Conservation (phyloP, 192 early-diverging fungal genomes). For the Coemansia sp. region DNA sequence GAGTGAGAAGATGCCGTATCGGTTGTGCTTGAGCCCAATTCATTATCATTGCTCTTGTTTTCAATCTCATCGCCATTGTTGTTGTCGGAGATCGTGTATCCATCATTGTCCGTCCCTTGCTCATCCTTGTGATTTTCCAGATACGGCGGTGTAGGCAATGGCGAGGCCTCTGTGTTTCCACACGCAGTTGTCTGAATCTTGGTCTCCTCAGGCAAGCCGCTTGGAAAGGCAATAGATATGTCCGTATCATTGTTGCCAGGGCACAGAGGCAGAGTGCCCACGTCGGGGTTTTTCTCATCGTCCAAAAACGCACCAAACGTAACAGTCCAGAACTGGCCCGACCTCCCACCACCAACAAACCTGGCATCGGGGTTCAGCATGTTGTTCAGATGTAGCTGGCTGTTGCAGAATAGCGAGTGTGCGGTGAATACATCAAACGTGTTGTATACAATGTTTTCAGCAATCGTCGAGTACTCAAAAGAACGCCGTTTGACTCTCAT, state of each 20-base stretch:
- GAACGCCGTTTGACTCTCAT: constrained; percentile 38
- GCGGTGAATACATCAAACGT: constrained; percentile 21
- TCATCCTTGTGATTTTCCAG: constrained; percentile 11
- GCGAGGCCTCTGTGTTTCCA: constrained; percentile 29
- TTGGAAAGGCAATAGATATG: constrained; percentile 42
- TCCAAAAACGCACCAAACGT: constrained; percentile 27
- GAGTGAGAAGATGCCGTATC: neutral
- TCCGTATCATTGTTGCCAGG: constrained; percentile 34
- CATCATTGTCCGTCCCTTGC: neutral
- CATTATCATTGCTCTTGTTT: neutral
- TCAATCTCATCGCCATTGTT: neutral
- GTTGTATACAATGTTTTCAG: constrained; percentile 34
- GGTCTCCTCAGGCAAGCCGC: constrained; percentile 24
- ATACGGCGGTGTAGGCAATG: constrained; percentile 28
- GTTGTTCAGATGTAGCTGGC: constrained; percentile 37
- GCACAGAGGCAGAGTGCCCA: constrained; percentile 34
- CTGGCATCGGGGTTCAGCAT: constrained; percentile 23
- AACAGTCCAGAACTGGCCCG: constrained; percentile 49
- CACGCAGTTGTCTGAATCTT: constrained; percentile 27
- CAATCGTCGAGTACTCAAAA: constrained; percentile 21
- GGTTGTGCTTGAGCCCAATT: too few relatives aligned
- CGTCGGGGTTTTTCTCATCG: constrained; percentile 13
- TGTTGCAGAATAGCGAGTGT: constrained; percentile 26
- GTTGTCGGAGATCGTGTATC: neutral
- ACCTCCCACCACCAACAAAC: constrained; percentile 43